Evolutionary conservation across 768 basidiomycete species (phyloP).

Genomic region (Vishniacozyma victoriae): DNA sequence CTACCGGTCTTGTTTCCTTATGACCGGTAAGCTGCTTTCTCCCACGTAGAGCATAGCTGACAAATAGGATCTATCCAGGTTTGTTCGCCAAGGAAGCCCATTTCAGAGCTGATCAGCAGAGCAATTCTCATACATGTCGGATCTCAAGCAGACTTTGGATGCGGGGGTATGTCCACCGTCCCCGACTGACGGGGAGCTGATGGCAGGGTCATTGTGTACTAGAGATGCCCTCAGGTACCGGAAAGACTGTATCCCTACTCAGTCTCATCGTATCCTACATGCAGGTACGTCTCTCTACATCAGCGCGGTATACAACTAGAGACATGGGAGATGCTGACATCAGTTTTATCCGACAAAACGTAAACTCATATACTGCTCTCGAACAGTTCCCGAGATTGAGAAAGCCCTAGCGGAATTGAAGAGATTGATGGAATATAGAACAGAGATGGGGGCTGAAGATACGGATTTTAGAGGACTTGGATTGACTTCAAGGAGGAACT

Average conservation of each 20-base stretch:
- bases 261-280: conserved; percentile 97
- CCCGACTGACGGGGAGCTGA: conserved; percentile 1
- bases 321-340: too few relatives aligned
- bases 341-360: conserved; percentile 87
- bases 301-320: not conserved
- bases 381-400: conserved; percentile 98
- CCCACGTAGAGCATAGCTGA: conserved; percentile 44
- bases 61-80: conserved; percentile 95
- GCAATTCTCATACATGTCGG: conserved; percentile 99
- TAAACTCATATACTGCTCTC: conserved; percentile 97
- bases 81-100: conserved; percentile 22
- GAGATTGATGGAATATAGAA: conserved; percentile 84
- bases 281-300: conserved; percentile 56
- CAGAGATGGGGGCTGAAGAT: conserved; percentile 61
- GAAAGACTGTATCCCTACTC: conserved; percentile 93
- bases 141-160: conserved; percentile 92
- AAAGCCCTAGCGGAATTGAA: conserved; percentile 95
- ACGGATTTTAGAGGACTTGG: conserved; percentile 79
- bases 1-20: conserved; percentile 46
- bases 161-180: conserved; percentile 60
- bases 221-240: conserved; percentile 99
- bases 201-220: conserved; percentile 95
- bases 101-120: conserved; percentile 52
- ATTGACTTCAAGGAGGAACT: conserved; percentile 88
- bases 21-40: conserved; percentile 30